These are phyloP conservation scores for Chamaecrista fasciculata DNA, from an alignment of 306 rosid species.

Conservation along the genomic window DNA sequence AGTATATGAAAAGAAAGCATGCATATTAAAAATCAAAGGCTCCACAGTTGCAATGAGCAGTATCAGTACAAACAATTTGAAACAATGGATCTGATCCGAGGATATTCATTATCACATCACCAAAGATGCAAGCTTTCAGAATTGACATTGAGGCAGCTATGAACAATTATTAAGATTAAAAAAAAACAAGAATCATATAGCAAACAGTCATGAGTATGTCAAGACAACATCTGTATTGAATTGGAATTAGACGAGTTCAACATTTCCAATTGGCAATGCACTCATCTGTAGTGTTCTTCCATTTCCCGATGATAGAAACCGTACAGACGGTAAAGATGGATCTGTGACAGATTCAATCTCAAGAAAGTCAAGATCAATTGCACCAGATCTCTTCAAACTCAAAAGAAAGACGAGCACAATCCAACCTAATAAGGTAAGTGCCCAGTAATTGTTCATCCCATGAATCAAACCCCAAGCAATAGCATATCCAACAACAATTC, in stretches of 20 bases:
- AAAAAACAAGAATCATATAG: constrained; percentile 35
- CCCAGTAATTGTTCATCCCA: constrained; percentile 93
- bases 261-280: constrained; percentile 62
- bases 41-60: constrained; percentile 17
- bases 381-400: constrained; percentile 83
- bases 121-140: constrained; percentile 19
- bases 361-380: constrained; percentile 61
- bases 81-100: constrained; percentile 18
- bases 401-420: constrained; percentile 54
- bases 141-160: constrained; percentile 21
- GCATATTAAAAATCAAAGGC: constrained; percentile 16
- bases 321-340: constrained; percentile 73
- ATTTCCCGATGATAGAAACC: constrained; percentile 71
- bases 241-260: constrained; percentile 60
- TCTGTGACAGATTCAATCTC: constrained; percentile 89
- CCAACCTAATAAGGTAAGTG: constrained; percentile 85
- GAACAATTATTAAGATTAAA: constrained; percentile 32
- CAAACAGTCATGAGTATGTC: constrained; percentile 29
- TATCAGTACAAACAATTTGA: constrained; percentile 9
- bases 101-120: constrained; percentile 23
- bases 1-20: constrained; percentile 7
- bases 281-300: constrained; percentile 84
- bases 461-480: constrained; percentile 95
- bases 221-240: constrained; percentile 34
- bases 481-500: constrained; percentile 92